Base-by-base conservation (phyloP, 2,329 filamentous ascomycete genomes). In the Shiraia bambusicola region DNA sequence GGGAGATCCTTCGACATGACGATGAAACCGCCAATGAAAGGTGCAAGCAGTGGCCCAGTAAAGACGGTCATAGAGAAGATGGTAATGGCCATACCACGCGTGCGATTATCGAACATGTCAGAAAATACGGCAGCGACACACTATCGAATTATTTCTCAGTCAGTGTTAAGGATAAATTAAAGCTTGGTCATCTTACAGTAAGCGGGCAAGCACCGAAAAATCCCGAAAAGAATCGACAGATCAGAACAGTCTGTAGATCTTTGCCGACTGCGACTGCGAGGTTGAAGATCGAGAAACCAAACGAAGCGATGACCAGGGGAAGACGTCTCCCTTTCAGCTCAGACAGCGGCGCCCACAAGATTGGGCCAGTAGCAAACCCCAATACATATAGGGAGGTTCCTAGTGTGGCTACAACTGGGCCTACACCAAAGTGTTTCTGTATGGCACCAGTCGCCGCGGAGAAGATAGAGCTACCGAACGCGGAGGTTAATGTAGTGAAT, bases 401-500 rank as follows among this genome's bases (percentile, higher is more conserved):
- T 7, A 81, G 55, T 0, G 72, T 69, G 49, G 75, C 77, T 3
- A 78, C 73, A 38, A 77, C 72, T 1, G 54, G 61, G 0, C 72
- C 71, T 1, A 79, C 76, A 14, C 61, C 52, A 44, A 72, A 81
- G 34, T 73, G 34, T 6, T 36, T 22, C 4, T 59, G 54, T 5
- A 70, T 63, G 6, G 57, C 49, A 3, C 52, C 39, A 1, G 65
- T 70, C 5, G 67, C 67, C 0, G 71, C 63, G 8, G 69, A 69
- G 47, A 72, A 75, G 7, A 75, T 71, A 31, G 65, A 69, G 32
- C 63, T 69, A 0, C 84, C 81, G 59, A 91, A 91, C 4, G 86
- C 79, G 0, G 85, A 74, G 1, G 59, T 59, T 56, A 90, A 73
- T 13, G 87, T 89, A 11, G 85, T 88, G 58, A 83, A 90, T 12